Evolutionary conservation across 108 stramenopile genomes (phyloP).

Genomic region (Nitzschia sp.): DNA sequence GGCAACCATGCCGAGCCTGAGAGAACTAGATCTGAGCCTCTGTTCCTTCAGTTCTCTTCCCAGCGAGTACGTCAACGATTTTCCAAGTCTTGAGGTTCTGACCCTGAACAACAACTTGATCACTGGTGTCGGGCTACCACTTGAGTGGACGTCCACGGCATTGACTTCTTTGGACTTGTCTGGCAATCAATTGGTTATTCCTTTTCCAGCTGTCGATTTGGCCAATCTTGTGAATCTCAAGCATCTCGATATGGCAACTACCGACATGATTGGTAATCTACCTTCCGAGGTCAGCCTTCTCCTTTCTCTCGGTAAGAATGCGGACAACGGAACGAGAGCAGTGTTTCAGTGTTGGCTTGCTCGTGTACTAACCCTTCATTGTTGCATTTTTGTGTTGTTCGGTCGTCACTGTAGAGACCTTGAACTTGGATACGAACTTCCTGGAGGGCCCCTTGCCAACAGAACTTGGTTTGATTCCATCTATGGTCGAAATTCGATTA

Average conservation of each 20-base stretch:
- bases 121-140: constrained; percentile 4
- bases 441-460: constrained; percentile 23
- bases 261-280: neutral
- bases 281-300: neutral
- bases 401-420: constrained; percentile 21
- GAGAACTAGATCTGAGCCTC: constrained; percentile 17
- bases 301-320: neutral
- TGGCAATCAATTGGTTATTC: constrained; percentile 5
- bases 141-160: neutral
- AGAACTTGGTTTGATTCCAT: constrained; percentile 2
- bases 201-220: constrained; percentile 6
- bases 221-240: constrained; percentile 8
- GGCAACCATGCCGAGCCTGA: constrained; percentile 17
- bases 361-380: constrained; percentile 23
- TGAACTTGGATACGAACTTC: constrained; percentile 19
- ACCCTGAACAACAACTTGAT: constrained; percentile 18
- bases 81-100: constrained; percentile 8
- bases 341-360: too few relatives aligned
- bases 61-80: constrained; percentile 4
- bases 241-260: constrained; percentile 13
- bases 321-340: too few relatives aligned
- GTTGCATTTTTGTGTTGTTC: constrained; percentile 13
- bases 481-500: constrained; percentile 13
- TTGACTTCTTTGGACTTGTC: constrained; percentile 24
- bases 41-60: constrained; percentile 11